Conservation (phyloP, 1,284 basidiomycete genomes). For the Ustilago esculenta region DNA sequence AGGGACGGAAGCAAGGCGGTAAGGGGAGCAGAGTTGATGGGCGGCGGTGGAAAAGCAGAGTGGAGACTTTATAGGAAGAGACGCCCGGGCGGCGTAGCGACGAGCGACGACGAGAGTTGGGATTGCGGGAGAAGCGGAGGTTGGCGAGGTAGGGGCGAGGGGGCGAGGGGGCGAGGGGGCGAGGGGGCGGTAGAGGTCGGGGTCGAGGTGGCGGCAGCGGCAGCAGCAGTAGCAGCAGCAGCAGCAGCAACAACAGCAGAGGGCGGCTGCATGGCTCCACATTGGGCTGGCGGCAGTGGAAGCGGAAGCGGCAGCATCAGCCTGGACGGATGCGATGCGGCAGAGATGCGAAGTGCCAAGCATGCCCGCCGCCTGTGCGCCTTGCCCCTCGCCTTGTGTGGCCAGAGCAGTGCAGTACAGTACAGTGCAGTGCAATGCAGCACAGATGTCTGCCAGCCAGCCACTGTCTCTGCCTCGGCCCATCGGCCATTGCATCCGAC, state of each 20-base stretch:
- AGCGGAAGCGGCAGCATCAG: not conserved
- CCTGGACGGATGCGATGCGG: not conserved
- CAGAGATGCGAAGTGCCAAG: not conserved
- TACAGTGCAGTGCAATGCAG: no score
- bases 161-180: no score
- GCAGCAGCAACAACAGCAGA: not conserved
- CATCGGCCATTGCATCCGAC: no score
- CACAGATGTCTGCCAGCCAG: no score
- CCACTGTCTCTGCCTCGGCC: no score
- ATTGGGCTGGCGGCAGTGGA: not conserved
- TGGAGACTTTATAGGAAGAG: conserved; percentile 20
- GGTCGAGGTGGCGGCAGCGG: not conserved
- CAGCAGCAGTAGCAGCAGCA: conserved; percentile 1
- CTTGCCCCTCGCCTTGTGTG: no score
- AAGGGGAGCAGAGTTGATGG: not conserved
- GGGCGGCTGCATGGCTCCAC: conserved; percentile 1
- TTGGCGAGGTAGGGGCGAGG: no score
- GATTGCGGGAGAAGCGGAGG: not conserved
- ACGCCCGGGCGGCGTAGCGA: conserved; percentile 2
- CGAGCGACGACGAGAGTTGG: not conserved
- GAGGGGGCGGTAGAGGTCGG: not conserved
- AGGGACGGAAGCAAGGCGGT: conserved; percentile 7
- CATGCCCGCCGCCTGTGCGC: no score
- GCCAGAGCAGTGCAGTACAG: no score
- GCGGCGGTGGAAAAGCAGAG: not conserved